These are phyloP conservation scores for Chaetomium cochliodes DNA, from an alignment of 495 filamentous ascomycete species.

Conservation along the genomic window DNA sequence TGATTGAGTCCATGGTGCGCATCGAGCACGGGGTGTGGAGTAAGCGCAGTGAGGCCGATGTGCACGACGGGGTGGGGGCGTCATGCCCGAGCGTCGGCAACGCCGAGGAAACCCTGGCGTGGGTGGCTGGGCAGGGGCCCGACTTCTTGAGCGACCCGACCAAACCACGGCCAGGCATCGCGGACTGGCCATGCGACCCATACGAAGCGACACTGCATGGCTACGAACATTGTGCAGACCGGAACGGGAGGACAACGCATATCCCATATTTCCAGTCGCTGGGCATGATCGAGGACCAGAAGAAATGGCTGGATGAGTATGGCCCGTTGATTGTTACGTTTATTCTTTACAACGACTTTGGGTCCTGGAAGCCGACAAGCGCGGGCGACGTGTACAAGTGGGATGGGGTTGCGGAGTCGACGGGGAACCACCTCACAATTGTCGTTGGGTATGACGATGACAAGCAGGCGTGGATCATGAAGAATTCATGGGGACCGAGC, in stretches of 20 bases:
- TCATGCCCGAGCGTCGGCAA: conserved; percentile 24
- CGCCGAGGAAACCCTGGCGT: conserved; percentile 24
- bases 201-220: conserved; percentile 20
- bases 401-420: conserved; percentile 10
- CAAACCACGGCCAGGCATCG: conserved; percentile 3
- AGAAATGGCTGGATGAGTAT: conserved; percentile 27
- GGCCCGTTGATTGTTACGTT: conserved; percentile 28
- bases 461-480: conserved; percentile 28
- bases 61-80: conserved; percentile 24
- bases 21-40: conserved; percentile 30
- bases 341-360: conserved; percentile 23
- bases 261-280: conserved; percentile 18
- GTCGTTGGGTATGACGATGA: conserved; percentile 27
- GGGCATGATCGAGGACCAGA: conserved; percentile 28
- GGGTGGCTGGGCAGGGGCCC: conserved; percentile 16
- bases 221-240: conserved; percentile 19
- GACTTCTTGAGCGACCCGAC: conserved; percentile 1
- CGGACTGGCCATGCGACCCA: conserved; percentile 28
- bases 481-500: conserved; percentile 28
- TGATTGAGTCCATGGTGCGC: conserved; percentile 26
- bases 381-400: conserved; percentile 12
- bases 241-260: conserved; percentile 22
- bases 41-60: conserved; percentile 29
- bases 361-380: conserved; percentile 12
- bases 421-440: conserved; percentile 27